Evolutionary conservation across 176 grass and related monocot species (phyloP).

Genomic region (Metroxylon sagu): DNA sequence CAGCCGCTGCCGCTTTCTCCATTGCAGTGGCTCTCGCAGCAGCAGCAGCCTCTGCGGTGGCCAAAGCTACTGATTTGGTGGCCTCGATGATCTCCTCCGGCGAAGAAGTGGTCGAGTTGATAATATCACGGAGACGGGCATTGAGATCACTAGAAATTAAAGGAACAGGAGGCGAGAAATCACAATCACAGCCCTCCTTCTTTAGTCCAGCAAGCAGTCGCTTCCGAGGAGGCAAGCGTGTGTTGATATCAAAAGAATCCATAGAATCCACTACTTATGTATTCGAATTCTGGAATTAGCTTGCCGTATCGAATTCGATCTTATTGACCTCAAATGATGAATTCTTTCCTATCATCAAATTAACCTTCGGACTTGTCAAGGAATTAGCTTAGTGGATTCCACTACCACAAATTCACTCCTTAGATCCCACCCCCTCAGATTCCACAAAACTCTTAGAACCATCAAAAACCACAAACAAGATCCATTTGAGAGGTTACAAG

Average conservation of each 20-base stretch:
- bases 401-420: too few species aligned
- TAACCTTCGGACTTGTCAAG: too few species aligned
- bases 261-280: slow-evolving; percentile 17
- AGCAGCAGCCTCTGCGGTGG: slow-evolving; percentile 42
- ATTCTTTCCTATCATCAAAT: too few species aligned
- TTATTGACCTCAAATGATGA: too few species aligned
- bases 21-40: slow-evolving; percentile 41
- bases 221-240: slow-evolving; percentile 88
- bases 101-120: slow-evolving; percentile 38
- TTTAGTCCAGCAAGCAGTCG: slow-evolving; percentile 83
- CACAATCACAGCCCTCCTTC: slow-evolving; percentile 32
- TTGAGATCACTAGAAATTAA: slow-evolving; percentile 38
- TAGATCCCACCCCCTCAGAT: too few species aligned
- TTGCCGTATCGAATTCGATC: too few species aligned
- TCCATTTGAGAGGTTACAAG: too few species aligned
- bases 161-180: slow-evolving; percentile 31
- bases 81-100: slow-evolving; percentile 47
- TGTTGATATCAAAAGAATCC: slow-evolving; percentile 72
- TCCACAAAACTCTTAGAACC: too few species aligned
- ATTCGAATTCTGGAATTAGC: too few species aligned
- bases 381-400: too few species aligned
- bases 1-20: slow-evolving; percentile 62
- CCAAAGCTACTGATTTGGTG: slow-evolving; percentile 38
- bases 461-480: too few species aligned
- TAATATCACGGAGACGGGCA: slow-evolving; percentile 50